Conservation (phyloP, 73 alveolate genomes). For the Paramecium pentaurelia region DNA sequence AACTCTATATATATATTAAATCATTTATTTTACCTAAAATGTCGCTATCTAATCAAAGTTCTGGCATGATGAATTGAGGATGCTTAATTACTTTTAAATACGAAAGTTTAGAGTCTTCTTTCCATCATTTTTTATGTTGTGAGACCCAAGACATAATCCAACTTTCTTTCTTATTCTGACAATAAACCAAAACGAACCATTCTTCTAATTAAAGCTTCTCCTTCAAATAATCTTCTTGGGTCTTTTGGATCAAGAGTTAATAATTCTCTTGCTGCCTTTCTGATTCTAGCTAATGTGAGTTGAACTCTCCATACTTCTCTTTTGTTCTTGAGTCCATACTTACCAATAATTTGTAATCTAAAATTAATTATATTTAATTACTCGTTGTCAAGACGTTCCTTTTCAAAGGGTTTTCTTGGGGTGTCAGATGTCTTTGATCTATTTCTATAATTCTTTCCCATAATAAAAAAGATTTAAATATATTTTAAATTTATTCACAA, state of each 20-base stretch:
- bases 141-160: slow-evolving; percentile 97
- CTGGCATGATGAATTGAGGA: slow-evolving; percentile 96
- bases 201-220: slow-evolving; percentile 95
- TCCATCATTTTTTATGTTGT: slow-evolving; percentile 89
- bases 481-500: slow-evolving; percentile 29
- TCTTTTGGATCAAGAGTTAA: slow-evolving; percentile 94
- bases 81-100: slow-evolving; percentile 81
- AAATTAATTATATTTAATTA: slow-evolving; percentile 42
- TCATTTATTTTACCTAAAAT: slow-evolving; percentile 69
- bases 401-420: slow-evolving; percentile 95
- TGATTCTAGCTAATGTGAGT: slow-evolving; percentile 92
- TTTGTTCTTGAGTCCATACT: slow-evolving; percentile 97
- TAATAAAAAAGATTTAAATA: slow-evolving; percentile 46
- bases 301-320: slow-evolving; percentile 98
- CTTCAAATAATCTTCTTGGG: slow-evolving; percentile 95
- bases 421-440: slow-evolving; percentile 78
- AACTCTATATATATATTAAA: slow-evolving; percentile 61
- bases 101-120: slow-evolving; percentile 98
- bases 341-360: slow-evolving; percentile 89
- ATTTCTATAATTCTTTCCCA: slow-evolving; percentile 54
- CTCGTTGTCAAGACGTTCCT: slow-evolving; percentile 92
- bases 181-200: slow-evolving; percentile 96
- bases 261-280: slow-evolving; percentile 98
- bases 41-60: slow-evolving; percentile 94
- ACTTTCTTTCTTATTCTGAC: slow-evolving; percentile 86